phyloP scores from a whole-genome alignment of 2,329 filamentous ascomycete genomes.

The Penicillium thymicola region DNA sequence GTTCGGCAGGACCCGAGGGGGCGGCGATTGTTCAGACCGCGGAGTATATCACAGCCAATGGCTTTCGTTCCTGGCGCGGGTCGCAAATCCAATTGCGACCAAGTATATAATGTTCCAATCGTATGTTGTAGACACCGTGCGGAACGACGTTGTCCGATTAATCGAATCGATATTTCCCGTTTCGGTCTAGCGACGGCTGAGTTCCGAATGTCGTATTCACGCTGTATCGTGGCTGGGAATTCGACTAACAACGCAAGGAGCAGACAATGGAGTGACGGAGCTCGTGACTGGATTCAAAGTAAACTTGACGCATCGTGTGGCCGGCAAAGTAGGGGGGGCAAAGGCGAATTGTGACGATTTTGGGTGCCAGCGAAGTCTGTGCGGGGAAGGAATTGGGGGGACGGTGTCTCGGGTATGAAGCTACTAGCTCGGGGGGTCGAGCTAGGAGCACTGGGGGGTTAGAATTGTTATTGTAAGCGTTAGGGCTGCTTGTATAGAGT shows the following conservation, averaged over 20 bases:
- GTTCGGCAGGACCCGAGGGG: not conserved
- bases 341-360: constrained; percentile 12
- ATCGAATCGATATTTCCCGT: constrained; percentile 11
- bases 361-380: constrained; percentile 20
- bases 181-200: constrained; percentile 1
- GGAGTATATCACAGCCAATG: not conserved
- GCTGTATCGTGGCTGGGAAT: not conserved
- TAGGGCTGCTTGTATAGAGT: not conserved
- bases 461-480: constrained; percentile 5
- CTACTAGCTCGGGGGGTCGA: not conserved
- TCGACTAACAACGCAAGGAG: constrained; percentile 27
- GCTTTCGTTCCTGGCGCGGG: not conserved
- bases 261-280: constrained; percentile 15
- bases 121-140: not conserved
- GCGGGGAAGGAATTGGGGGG: constrained; percentile 6
- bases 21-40: not conserved
- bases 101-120: not conserved
- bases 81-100: not conserved
- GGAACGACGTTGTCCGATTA: constrained; percentile 5
- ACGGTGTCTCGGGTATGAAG: not conserved
- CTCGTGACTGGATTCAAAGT: constrained; percentile 8
- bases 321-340: constrained; percentile 23
- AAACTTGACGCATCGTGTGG: constrained; percentile 38
- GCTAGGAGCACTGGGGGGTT: not conserved
- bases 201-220: not conserved